Base-by-base conservation (phyloP, 2,329 filamentous ascomycete genomes). In the Fusarium praegraminearum region DNA sequence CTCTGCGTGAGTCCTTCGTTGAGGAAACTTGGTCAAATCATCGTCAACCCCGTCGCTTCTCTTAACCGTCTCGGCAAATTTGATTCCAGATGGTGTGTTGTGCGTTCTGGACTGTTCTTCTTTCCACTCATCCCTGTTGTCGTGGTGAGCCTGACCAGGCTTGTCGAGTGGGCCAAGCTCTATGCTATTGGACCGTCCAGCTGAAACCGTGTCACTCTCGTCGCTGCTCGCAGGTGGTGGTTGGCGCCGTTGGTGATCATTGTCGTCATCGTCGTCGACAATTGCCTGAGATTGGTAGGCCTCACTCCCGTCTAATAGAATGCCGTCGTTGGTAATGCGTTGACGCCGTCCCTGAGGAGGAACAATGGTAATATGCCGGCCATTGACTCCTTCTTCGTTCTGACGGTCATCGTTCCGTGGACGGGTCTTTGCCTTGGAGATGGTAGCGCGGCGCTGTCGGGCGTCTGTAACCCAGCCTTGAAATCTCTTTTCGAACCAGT, bases 401-500 rank as follows among this genome's bases (percentile, higher is more conserved):
- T 82, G 80, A 12, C 81, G 80, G 7, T 82, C 67, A 49, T 89
- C 85, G 11, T 76, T 70, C 26, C 70, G 73, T 4, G 81, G 76
- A 62, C 84, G 80, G 77, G 90, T 81, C 81, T 88, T 80, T 76
- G 92, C 82, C 83, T 89, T 83, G 80, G 85, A 82, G n/a, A 90
- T 79, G 36, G 86, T 91, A 56, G 86, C 85, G 56, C 94, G 88
- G 55, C 90, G 83, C 44, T 82, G 84, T 57, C 89, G 88, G 2
- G 92, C 90, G 73, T 97, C 92, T 35, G 85, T 86, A 16, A 92
- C 94, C 69, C 97, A 87, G 73, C 92, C 86, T 77, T 97, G 92
- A 77, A 99, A 98, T 10, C 94, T 89, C 80, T 97, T 97, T 80
- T 99, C 94, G 77, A 99, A 99, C 95, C 95, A 99, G 80, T 97